These are phyloP conservation scores for Eucalyptus urophylla DNA, from an alignment of 345 rosid species.

Conservation along the genomic window DNA sequence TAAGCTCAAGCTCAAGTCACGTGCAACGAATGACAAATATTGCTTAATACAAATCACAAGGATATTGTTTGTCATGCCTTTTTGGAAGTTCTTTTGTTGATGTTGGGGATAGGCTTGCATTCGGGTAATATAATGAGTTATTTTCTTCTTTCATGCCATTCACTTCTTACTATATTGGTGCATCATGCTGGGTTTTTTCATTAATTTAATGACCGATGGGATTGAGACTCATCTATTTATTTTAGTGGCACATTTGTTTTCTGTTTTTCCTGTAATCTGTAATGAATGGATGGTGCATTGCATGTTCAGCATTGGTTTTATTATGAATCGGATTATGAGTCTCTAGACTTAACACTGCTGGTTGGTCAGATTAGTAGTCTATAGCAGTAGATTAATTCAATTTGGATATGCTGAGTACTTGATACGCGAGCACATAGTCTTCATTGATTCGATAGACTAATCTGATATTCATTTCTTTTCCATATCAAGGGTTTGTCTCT, in stretches of 20 bases:
- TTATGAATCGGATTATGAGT: neutral
- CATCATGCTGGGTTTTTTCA: neutral
- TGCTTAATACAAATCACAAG: neutral
- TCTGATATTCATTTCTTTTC: neutral
- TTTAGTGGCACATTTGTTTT: neutral
- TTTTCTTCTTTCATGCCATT: neutral
- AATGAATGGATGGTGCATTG: neutral
- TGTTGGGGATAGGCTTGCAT: neutral
- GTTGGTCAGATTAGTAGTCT: neutral
- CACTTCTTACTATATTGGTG: neutral
- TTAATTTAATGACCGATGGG: neutral
- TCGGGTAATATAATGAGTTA: neutral
- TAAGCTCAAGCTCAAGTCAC: neutral
- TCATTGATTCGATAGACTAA: neutral
- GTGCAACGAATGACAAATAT: neutral
- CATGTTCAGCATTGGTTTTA: neutral
- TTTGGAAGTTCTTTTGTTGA: neutral
- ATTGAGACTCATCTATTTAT: neutral
- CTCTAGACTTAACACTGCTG: neutral
- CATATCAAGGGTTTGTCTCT: neutral
- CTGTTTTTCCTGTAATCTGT: neutral
- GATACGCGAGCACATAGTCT: neutral
- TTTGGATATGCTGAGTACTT: neutral
- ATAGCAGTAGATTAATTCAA: neutral
- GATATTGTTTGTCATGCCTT: neutral